Evolutionary conservation across 805 yeast species (phyloP).

Genomic region (Wilhelminamyces savonicus): DNA sequence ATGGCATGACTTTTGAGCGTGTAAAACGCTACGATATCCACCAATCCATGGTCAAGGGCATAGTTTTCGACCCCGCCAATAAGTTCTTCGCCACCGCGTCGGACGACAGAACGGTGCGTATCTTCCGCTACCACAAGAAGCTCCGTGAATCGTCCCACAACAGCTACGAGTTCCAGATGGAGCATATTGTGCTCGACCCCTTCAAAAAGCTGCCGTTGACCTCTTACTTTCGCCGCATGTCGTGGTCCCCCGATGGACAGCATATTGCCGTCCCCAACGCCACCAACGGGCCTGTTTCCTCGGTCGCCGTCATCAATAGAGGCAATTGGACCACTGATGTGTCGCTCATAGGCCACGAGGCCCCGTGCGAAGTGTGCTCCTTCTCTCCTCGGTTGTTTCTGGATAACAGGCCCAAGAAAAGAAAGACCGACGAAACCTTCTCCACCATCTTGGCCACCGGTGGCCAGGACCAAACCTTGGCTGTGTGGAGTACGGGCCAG

Average conservation of each 20-base stretch:
- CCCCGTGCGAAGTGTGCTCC: slow-evolving; percentile 76
- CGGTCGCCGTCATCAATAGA: slow-evolving; percentile 67
- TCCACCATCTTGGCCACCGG: slow-evolving; percentile 87
- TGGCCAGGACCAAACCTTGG: slow-evolving; percentile 87
- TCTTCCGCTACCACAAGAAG: slow-evolving; percentile 75
- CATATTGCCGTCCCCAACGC: slow-evolving; percentile 84
- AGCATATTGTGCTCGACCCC: slow-evolving; percentile 76
- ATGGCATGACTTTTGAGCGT: slow-evolving; percentile 84
- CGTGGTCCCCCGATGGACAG: slow-evolving; percentile 93
- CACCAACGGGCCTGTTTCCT: slow-evolving; percentile 73
- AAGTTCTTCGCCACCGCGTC: slow-evolving; percentile 96
- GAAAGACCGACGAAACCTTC: slow-evolving; percentile 20
- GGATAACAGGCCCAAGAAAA: slow-evolving; percentile 5
- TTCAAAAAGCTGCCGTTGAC: slow-evolving; percentile 86
- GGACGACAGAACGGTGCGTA: slow-evolving; percentile 87
- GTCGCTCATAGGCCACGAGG: slow-evolving; percentile 74
- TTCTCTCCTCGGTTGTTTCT: slow-evolving; percentile 68
- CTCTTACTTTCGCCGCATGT: slow-evolving; percentile 77
- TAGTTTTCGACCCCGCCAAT: slow-evolving; percentile 96
- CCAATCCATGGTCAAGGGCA: slow-evolving; percentile 93
- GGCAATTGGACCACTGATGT: slow-evolving; percentile 77
- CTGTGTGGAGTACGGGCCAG: slow-evolving; percentile 77
- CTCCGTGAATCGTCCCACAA: slow-evolving; percentile 34
- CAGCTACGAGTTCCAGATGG: slow-evolving; percentile 80
- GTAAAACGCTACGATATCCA: slow-evolving; percentile 87